Evolutionary conservation across 345 rosid species (phyloP), one percentile per base, ranked within the genome.

Genomic region (Syzygium oleosum): DNA sequence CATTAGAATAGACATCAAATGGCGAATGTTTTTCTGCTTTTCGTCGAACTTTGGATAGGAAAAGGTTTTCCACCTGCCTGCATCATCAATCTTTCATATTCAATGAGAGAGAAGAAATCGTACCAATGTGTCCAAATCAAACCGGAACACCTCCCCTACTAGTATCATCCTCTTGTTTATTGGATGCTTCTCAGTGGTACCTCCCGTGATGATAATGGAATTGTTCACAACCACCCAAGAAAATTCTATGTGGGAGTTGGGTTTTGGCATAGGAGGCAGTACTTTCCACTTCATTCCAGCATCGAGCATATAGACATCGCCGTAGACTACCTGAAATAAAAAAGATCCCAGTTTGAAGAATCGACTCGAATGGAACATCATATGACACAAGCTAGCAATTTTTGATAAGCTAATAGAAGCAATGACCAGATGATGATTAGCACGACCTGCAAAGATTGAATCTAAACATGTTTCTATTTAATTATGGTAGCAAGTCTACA

Each of bases 301-400:
- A 87, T 97, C 98, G 85, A 97, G 91, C 98, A 95, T 93, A 91
- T 96, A 97, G 78, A 97, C 96, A 89, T 95, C 97, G 41, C 94
- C 85, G 61, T 95, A 96, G 12, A 97, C 94, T 19, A 94, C 93
- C 98, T 95, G 91, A 90, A 92, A 43, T 41, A 31, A 23, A 12
- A 9, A 52, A 87, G 43, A 51, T 25, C 41, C 51, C 17, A 2
- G 1, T 52, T 5, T 11, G 38, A 86, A 19, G 77, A 12, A 53
- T 53, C 68, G 25, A 46, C 27, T 15, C 27, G 25, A 51, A 61
- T 9, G 49, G 58, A 38, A n/a, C 29, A 84, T 46, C 53, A 46
- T 6, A 46, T 29, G 85, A 83, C 16, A 4, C 27, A 10, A 38
- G 52, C 53, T 10, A 46, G 53, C n/a, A 3, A 49, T 27, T 31